Percentiles rank a stretch among this genome's conserved stretches.
phyloP scores from a whole-genome alignment of 306 rosid species.

The Sicyos baderoa region DNA sequence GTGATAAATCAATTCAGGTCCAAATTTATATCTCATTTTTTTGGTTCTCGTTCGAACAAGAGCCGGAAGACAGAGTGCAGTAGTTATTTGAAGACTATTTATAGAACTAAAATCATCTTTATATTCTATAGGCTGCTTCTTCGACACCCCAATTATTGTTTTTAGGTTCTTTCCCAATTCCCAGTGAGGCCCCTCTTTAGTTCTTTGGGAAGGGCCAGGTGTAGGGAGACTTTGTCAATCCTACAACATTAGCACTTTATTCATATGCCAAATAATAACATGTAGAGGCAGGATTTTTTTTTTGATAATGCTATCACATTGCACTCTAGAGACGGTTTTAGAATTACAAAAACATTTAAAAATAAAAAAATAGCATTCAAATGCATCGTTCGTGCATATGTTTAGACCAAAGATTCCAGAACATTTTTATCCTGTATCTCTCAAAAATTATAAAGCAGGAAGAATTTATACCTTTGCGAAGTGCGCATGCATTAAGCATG shows the following conservation, averaged over 20 bases:
- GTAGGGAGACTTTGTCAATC: neutral
- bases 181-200: neutral
- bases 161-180: neutral
- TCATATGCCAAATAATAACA: conserved; percentile 1
- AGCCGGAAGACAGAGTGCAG: neutral
- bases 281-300: neutral
- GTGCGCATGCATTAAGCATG: conserved; percentile 99
- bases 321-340: neutral
- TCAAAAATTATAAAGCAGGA: neutral
- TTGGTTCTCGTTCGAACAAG: neutral
- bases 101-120: neutral
- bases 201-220: neutral
- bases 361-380: neutral
- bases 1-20: neutral
- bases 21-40: neutral
- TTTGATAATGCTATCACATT: neutral
- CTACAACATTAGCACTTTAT: neutral
- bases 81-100: neutral
- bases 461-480: conserved; percentile 72
- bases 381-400: neutral
- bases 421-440: neutral
- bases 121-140: neutral
- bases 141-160: neutral
- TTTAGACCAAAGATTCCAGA: neutral
- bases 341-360: neutral